These are phyloP conservation scores for Rhizopogon vesiculosus DNA, from an alignment of 768 basidiomycete species.

Conservation along the genomic window DNA sequence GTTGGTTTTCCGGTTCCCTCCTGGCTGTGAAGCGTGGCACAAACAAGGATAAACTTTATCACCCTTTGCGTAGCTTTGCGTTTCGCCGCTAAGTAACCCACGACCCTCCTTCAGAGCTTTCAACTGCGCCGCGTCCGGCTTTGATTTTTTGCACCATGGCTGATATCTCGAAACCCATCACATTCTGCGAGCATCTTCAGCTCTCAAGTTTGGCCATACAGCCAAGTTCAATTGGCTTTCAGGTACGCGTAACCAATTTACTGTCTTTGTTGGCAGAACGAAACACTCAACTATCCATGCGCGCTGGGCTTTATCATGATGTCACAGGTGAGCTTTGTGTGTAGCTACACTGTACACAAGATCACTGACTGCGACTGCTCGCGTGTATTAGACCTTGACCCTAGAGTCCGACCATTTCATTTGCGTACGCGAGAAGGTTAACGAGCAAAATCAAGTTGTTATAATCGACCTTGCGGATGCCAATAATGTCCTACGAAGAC, in stretches of 20 bases:
- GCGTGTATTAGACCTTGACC: conserved; percentile 68
- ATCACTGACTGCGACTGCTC: not conserved
- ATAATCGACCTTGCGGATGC: conserved; percentile 97
- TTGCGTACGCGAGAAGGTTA: conserved; percentile 93
- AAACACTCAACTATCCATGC: conserved; percentile 7
- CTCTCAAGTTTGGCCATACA: conserved; percentile 95
- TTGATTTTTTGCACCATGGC: conserved; percentile 15
- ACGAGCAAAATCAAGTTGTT: conserved; percentile 96
- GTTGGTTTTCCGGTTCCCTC: not conserved
- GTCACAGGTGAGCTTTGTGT: conserved; percentile 15
- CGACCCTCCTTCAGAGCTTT: conserved; percentile 17
- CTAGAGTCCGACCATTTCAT: conserved; percentile 98
- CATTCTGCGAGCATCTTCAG: conserved; percentile 89
- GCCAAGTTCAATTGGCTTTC: conserved; percentile 95
- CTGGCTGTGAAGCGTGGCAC: conserved; percentile 13
- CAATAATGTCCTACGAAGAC: conserved; percentile 93
- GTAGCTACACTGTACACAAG: not conserved
- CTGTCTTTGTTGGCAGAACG: not conserved
- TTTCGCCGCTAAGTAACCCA: conserved; percentile 8
- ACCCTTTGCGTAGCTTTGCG: conserved; percentile 14
- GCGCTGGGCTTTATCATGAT: conserved; percentile 20
- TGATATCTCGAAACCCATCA: conserved; percentile 61
- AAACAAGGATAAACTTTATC: conserved; percentile 27
- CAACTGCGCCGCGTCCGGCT: conserved; percentile 12
- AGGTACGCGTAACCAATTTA: conserved; percentile 52